Conservation (phyloP, 192 early-diverging fungal genomes). For the Phlyctochytrium planicorne region DNA sequence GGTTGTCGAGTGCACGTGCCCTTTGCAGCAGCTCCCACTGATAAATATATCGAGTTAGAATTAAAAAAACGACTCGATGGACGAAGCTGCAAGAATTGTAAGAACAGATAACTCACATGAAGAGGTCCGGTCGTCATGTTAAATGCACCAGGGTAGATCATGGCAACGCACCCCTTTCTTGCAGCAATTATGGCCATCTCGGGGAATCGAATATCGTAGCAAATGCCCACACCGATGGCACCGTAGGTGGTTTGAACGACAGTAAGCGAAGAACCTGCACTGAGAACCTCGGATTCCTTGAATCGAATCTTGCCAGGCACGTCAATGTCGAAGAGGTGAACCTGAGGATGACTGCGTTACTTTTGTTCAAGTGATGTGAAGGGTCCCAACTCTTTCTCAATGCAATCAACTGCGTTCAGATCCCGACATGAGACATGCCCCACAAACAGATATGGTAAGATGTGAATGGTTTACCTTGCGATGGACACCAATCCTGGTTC, state of each 20-base stretch:
- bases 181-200: constrained; percentile 95
- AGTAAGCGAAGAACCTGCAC: constrained; percentile 73
- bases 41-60: background rate
- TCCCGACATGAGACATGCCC: background rate
- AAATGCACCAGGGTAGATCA: constrained; percentile 98
- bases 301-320: constrained; percentile 91
- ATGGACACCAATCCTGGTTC: constrained; percentile 37
- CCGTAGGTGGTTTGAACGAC: constrained; percentile 80
- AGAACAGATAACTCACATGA: constrained; percentile 46
- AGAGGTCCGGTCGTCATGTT: constrained; percentile 94
- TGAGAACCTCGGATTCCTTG: constrained; percentile 81
- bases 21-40: constrained; percentile 86
- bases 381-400: no score
- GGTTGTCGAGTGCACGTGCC: constrained; percentile 89
- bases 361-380: background rate
- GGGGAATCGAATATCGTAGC: constrained; percentile 97
- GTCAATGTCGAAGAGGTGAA: constrained; percentile 97
- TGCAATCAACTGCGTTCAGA: no score
- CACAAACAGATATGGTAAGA: background rate
- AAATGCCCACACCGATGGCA: constrained; percentile 88
- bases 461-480: no score
- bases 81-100: no score
- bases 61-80: background rate
- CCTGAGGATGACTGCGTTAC: constrained; percentile 34
- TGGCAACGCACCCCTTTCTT: constrained; percentile 78